These are phyloP conservation scores for Mucuna pruriens DNA, from an alignment of 306 rosid genomes.

Conservation along the genomic window DNA sequence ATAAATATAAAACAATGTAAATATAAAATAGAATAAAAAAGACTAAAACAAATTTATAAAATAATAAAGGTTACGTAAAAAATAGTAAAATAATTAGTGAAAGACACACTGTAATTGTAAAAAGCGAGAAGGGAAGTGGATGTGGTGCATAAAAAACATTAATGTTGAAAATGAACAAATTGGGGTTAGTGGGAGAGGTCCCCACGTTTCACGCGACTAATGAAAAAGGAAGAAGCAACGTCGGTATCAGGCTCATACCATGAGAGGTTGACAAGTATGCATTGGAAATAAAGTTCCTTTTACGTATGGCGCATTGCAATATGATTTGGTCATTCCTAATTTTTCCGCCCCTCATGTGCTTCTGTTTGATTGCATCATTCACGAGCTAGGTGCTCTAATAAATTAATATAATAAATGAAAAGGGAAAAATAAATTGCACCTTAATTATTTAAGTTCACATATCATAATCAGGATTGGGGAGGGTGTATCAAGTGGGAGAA, in stretches of 20 bases:
- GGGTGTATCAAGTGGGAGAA: not conserved
- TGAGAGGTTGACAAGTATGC: conserved; percentile 45
- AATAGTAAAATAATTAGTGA: too few species aligned
- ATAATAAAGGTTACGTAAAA: too few species aligned
- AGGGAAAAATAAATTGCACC: not conserved
- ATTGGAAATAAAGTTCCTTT: conserved; percentile 39
- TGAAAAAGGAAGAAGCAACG: conserved; percentile 35
- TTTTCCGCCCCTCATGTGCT: conserved; percentile 45
- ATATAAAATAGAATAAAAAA: too few species aligned
- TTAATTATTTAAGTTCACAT: not conserved
- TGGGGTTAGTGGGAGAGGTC: conserved; percentile 33
- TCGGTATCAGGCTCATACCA: conserved; percentile 45
- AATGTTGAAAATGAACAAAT: conserved; percentile 29
- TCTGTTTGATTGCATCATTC: conserved; percentile 39
- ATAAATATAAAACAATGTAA: too few species aligned
- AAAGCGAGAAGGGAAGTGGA: not conserved
- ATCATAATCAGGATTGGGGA: not conserved
- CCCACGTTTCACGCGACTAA: conserved; percentile 45
- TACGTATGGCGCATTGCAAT: conserved; percentile 20
- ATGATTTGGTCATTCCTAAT: conserved; percentile 41
- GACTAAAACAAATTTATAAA: too few species aligned
- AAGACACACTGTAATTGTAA: too few species aligned
- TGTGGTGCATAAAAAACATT: not conserved
- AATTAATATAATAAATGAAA: not conserved
- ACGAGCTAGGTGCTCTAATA: not conserved